A percentile compares a stretch with the other conserved stretches of the same genome.
phyloP scores from a whole-genome alignment of 2,329 filamentous ascomycete genomes.

The Arachnomyces sp. region DNA sequence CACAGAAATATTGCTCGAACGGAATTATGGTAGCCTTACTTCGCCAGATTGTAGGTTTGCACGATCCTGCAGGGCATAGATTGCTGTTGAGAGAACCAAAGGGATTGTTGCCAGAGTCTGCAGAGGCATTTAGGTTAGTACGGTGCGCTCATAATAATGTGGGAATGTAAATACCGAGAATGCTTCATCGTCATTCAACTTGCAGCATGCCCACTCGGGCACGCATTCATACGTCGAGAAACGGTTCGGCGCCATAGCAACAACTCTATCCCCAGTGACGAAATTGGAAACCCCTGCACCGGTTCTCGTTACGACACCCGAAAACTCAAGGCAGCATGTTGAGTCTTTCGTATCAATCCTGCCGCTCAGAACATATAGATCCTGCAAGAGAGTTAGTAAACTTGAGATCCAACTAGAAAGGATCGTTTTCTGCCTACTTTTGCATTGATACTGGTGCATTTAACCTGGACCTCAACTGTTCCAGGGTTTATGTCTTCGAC shows the following conservation, averaged over 20 bases:
- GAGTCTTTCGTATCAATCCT: conserved; percentile 6
- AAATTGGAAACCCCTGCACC: conserved; percentile 6
- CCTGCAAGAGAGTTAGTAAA: neutral
- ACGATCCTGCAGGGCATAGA: conserved; percentile 19
- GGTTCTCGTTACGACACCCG: neutral
- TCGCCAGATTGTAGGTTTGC: conserved; percentile 11
- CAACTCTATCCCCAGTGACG: conserved; percentile 11
- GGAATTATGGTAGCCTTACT: too few species aligned
- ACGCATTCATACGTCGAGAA: conserved; percentile 18
- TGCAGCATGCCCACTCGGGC: conserved; percentile 18
- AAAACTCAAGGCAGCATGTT: conserved; percentile 3
- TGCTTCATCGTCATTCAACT: conserved; percentile 16
- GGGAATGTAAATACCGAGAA: neutral
- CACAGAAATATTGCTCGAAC: neutral
- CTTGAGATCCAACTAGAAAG: too few species aligned
- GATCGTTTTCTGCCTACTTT: neutral
- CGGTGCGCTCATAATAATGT: too few species aligned
- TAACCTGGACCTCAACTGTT: conserved; percentile 5
- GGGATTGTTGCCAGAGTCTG: conserved; percentile 16
- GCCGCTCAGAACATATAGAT: conserved; percentile 5
- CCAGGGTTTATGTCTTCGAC: conserved; percentile 12
- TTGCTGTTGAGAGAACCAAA: conserved; percentile 16
- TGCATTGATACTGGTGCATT: conserved; percentile 6
- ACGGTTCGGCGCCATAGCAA: conserved; percentile 7
- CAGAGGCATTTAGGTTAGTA: too few species aligned